Percentiles rank a stretch among this genome's conserved stretches.
phyloP scores from a whole-genome alignment of 2,329 filamentous ascomycete species.

The Domatiomyces catenatus region DNA sequence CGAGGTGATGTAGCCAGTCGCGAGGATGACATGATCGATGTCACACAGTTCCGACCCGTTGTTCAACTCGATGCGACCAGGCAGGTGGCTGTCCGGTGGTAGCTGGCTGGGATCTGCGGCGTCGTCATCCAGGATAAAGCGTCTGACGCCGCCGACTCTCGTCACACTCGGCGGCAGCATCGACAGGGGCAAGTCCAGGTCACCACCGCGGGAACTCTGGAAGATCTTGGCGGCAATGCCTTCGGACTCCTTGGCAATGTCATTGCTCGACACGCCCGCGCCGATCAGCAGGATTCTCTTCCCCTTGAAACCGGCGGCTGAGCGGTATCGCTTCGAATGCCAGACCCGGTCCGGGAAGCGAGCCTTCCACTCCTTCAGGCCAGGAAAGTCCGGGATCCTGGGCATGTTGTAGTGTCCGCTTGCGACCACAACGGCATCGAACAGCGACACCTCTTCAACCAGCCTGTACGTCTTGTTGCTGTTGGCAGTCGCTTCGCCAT shows the following conservation, averaged over 20 bases:
- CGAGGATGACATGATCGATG: slow-evolving; percentile 48
- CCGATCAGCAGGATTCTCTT: slow-evolving; percentile 44
- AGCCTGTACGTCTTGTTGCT: not conserved
- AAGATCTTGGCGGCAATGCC: slow-evolving; percentile 31
- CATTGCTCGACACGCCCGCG: slow-evolving; percentile 39
- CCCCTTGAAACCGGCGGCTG: slow-evolving; percentile 33
- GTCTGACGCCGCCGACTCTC: slow-evolving; percentile 37
- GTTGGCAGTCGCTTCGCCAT: slow-evolving; percentile 12
- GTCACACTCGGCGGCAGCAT: slow-evolving; percentile 40
- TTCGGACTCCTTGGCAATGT: slow-evolving; percentile 40
- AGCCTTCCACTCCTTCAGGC: slow-evolving; percentile 32
- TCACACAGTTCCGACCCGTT: slow-evolving; percentile 38
- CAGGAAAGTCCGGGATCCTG: slow-evolving; percentile 34
- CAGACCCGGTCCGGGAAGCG: slow-evolving; percentile 31
- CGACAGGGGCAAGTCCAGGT: slow-evolving; percentile 41
- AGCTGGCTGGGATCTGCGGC: not conserved
- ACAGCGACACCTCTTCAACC: slow-evolving; percentile 20
- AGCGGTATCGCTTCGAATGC: slow-evolving; percentile 39
- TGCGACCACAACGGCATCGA: slow-evolving; percentile 39
- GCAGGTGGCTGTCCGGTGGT: slow-evolving; percentile 26
- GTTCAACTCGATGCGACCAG: slow-evolving; percentile 36
- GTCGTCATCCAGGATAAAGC: slow-evolving; percentile 26
- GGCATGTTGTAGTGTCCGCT: slow-evolving; percentile 40
- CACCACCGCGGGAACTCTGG: slow-evolving; percentile 45
- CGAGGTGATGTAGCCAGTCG: slow-evolving; percentile 54